Evolutionary conservation across 192 early-diverging fungal species (phyloP).

Genomic region (Coemansia sp.): DNA sequence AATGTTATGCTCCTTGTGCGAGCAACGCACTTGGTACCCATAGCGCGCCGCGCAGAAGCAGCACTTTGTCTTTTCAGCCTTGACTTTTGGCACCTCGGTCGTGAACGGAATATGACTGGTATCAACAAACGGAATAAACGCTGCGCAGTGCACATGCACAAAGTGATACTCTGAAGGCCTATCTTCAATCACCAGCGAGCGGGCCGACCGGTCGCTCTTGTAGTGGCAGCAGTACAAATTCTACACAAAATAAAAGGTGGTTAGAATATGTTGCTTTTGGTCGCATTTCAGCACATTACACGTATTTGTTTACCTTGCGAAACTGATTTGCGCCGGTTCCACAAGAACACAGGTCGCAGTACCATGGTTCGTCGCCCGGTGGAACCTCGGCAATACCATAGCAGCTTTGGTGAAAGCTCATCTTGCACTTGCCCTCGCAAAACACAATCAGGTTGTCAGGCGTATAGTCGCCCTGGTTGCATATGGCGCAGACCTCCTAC

Average conservation of each 20-base stretch:
- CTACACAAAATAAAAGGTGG: conserved; percentile 12
- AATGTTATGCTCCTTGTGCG: conserved; percentile 13
- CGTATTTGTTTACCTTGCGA: conserved; percentile 21
- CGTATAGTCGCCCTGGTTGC: conserved; percentile 30
- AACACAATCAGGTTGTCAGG: conserved; percentile 43
- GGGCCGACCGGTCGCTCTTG: conserved; percentile 38
- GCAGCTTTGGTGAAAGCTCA: conserved; percentile 43
- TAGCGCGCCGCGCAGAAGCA: conserved; percentile 29
- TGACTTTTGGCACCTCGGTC: conserved; percentile 28
- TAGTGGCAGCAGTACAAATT: conserved; percentile 51
- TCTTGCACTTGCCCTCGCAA: conserved; percentile 47
- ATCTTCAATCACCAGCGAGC: conserved; percentile 24
- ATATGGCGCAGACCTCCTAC: conserved; percentile 50
- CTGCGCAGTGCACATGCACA: conserved; percentile 51
- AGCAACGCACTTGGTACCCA: conserved; percentile 40
- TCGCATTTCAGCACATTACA: neutral
- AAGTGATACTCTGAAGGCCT: conserved; percentile 26
- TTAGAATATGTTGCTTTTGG: neutral
- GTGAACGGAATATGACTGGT: conserved; percentile 42
- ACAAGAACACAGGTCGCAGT: conserved; percentile 40
- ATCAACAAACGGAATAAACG: conserved; percentile 36
- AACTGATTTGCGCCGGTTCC: conserved; percentile 13
- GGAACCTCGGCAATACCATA: conserved; percentile 41
- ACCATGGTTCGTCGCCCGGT: conserved; percentile 52
- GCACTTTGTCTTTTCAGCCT: conserved; percentile 14